Evolutionary conservation across 2,329 filamentous ascomycete species (phyloP), one percentile per base, ranked within the genome.

Genomic region (Fusarium mangiferae): DNA sequence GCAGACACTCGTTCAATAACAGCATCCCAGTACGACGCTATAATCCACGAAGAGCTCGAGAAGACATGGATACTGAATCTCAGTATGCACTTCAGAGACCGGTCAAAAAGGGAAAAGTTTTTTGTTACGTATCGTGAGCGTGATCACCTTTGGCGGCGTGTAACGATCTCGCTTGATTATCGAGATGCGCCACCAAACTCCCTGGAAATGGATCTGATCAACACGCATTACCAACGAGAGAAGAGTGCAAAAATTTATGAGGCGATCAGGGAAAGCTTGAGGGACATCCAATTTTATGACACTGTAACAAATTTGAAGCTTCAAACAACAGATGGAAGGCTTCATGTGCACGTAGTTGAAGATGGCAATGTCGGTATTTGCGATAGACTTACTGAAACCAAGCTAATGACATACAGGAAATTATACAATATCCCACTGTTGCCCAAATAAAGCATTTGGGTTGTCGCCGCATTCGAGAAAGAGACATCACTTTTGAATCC

Each of bases 331-430:
- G 93, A 97, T 64, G 94, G 94, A 20, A 91, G 95, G 68, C 87
- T 99, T 30, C 95, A 98, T 82, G 95, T 99, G 12, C 96, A 98
- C 81, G 96, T 99, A 59, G 95, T 96, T n/a, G 96, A 99, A 82
- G 96, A 99, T 81, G 90, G 94, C 55, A 96, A 97, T 80, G 89
- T 90, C 77, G 76, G 88, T 87, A 17, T 49, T 39, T 48, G 22
- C 33, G 14, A 42, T 28, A 58, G 33, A 51, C 35, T 38, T n/a
- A 15, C 30, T 14, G 30, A 24, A 41, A 14, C 28, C 14, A 28
- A 66, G 55, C 75, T 79, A 69, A 80, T 57, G 28, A 20, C 49
- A 41, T 62, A 6, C n/a, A 90, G 85, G 96, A 99, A 84, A 96
- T 96, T 66, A 97, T 99, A 65, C 88, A 90, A 15, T 98, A 96